These are phyloP conservation scores for Arthrocladium fulminans DNA, from an alignment of 2,329 filamentous ascomycete species.

Conservation along the genomic window DNA sequence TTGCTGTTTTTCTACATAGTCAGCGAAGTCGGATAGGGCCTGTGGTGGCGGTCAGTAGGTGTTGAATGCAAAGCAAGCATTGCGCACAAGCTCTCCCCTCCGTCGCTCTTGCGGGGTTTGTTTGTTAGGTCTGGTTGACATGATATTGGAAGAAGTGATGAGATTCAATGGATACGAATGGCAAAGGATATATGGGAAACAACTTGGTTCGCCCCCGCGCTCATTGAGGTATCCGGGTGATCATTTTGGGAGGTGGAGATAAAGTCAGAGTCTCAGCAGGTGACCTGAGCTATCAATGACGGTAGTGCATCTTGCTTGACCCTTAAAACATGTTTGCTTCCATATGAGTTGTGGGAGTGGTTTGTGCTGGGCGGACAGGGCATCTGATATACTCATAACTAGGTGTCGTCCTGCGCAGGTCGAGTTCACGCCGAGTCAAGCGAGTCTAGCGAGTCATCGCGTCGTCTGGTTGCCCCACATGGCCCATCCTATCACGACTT, in stretches of 20 bases:
- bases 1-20: slow-evolving; percentile 95
- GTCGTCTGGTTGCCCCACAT: background rate
- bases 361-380: background rate
- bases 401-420: background rate
- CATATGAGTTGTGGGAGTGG: background rate
- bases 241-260: slow-evolving; percentile 28
- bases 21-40: slow-evolving; percentile 91
- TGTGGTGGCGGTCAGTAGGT: slow-evolving; percentile 24
- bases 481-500: background rate
- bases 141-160: slow-evolving; percentile 27
- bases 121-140: slow-evolving; percentile 45
- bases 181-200: slow-evolving; percentile 11
- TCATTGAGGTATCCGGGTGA: slow-evolving; percentile 36
- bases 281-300: background rate
- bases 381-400: background rate
- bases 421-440: background rate
- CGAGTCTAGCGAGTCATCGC: slow-evolving; percentile 5
- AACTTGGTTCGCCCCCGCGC: slow-evolving; percentile 28
- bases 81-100: slow-evolving; percentile 71
- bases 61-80: slow-evolving; percentile 5
- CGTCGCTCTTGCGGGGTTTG: slow-evolving; percentile 68
- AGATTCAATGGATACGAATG: background rate
- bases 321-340: background rate
- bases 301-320: background rate
- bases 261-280: background rate